Base-by-base conservation (phyloP, 225 moss, liverwort and hornwort species). In the Marchantia polymorpha region DNA sequence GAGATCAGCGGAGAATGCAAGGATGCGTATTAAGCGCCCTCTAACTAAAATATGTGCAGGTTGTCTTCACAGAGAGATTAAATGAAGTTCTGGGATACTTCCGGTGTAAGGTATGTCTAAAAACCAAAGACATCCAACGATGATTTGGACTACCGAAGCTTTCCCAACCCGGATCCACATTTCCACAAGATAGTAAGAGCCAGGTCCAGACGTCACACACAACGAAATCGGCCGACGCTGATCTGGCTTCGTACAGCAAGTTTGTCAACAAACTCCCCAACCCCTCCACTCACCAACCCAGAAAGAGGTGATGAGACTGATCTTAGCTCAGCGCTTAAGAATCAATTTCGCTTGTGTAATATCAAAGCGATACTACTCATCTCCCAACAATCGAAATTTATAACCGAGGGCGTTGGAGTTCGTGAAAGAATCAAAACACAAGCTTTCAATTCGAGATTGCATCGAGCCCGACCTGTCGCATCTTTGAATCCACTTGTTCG, bases 401-500 rank as follows among this genome's bases (percentile, higher is more conserved):
- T 26, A 27, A 26, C 25, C 58, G 0, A 60, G 10, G 3, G 39
- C 39, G 39, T 39, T 39, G 39, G 39, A 39, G 39, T 39, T 39
- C 39, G 39, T 39, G 39, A 68, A 73, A 64, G 59, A 82, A 52
- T 84, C 71, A 55, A 39, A 75, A 56, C 71, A 77, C 63, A 49
- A 78, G 69, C 58, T 73, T n/a, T 12, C 69, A 77, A 65, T 47
- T 78, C 73, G 85, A 84, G 84, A 88, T 77, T 73, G 80, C 55
- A 78, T 59, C 17, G 66, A 14, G 78, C 79, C 82, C 77, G 71
- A 96, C 96, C 96, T 96, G 91, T 73, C 67, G 89, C 80, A 79
- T 96, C 96, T 88, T 92, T 96, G 74, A 96, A 94, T 64, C 94
- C 94, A 26, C 77, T 83, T 54, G 92, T 91, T 72, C 96, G 96